phyloP scores from a whole-genome alignment of 176 grass and related monocot genomes.

The Hyparrhenia diplandra region DNA sequence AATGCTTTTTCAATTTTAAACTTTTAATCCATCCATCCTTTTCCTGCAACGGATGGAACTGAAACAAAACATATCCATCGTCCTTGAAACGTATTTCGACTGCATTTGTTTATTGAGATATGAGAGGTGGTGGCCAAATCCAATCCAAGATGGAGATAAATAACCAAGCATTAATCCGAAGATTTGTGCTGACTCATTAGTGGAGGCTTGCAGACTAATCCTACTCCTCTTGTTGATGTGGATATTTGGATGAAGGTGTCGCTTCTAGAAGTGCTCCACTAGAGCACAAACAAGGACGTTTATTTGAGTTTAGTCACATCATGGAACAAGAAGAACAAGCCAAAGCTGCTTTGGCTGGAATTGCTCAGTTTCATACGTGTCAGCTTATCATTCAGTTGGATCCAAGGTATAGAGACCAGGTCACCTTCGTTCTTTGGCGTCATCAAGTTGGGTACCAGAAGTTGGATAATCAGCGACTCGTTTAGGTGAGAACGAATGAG shows the following conservation, averaged over 20 bases:
- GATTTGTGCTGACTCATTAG: slow-evolving; percentile 39
- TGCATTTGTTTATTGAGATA: slow-evolving; percentile 25
- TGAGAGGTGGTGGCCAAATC: slow-evolving; percentile 19
- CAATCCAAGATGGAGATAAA: slow-evolving; percentile 36
- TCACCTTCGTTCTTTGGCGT: slow-evolving; percentile 32
- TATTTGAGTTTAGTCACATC: slow-evolving; percentile 42
- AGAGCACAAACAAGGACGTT: slow-evolving; percentile 32
- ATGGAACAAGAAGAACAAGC: neutral
- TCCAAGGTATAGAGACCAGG: slow-evolving; percentile 36
- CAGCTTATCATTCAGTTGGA: neutral
- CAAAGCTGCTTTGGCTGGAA: slow-evolving; percentile 30
- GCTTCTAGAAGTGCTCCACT: slow-evolving; percentile 51
- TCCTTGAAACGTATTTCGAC: neutral
- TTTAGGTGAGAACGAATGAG: neutral
- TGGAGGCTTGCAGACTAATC: slow-evolving; percentile 54
- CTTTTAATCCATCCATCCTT: neutral
- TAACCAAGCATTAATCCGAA: slow-evolving; percentile 11
- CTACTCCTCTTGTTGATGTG: slow-evolving; percentile 30
- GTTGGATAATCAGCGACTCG: slow-evolving; percentile 10
- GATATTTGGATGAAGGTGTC: slow-evolving; percentile 16
- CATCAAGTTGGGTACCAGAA: slow-evolving; percentile 8
- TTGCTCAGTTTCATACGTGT: neutral
- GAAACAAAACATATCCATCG: neutral
- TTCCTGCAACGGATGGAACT: neutral
- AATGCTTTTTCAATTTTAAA: neutral